These are phyloP conservation scores for Saccharum spontaneum DNA, from an alignment of 176 grass and related monocot genomes.

Conservation along the genomic window DNA sequence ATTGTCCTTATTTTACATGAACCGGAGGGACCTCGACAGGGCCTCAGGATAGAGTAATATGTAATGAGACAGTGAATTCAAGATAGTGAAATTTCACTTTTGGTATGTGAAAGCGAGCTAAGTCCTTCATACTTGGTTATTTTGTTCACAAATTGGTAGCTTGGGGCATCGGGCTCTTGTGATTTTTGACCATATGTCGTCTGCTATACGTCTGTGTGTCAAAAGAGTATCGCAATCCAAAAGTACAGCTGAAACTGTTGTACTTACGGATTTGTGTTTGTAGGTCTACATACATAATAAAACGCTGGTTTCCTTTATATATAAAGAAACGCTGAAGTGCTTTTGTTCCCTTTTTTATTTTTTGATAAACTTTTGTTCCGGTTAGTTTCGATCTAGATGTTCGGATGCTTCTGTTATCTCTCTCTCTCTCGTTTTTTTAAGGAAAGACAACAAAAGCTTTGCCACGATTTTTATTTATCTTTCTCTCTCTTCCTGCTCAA, in stretches of 20 bases:
- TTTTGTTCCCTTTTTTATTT: too few relatives aligned
- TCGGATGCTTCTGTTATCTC: too few relatives aligned
- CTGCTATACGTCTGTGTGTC: not conserved
- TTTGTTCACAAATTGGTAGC: not conserved
- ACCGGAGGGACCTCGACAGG: slow-evolving; percentile 58
- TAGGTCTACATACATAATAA: not conserved
- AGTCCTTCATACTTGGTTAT: slow-evolving; percentile 10
- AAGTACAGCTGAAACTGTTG: slow-evolving; percentile 12
- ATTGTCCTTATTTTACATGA: slow-evolving; percentile 63
- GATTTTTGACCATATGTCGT: not conserved
- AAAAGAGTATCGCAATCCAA: not conserved
- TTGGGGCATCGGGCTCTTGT: not conserved
- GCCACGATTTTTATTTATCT: too few relatives aligned
- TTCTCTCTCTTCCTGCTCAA: too few relatives aligned
- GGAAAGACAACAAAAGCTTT: too few relatives aligned
- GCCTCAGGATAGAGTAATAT: slow-evolving; percentile 31
- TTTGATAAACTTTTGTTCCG: too few relatives aligned
- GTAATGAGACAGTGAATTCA: slow-evolving; percentile 17
- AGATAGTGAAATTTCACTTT: not conserved
- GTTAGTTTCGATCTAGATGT: too few relatives aligned
- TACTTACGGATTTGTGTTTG: not conserved
- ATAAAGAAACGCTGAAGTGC: too few relatives aligned
- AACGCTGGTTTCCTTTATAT: too few relatives aligned
- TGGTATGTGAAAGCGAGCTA: not conserved
- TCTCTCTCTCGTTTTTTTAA: too few relatives aligned